Evolutionary conservation across 306 rosid genomes (phyloP), one percentile per base, ranked within the genome.

Genomic region (Rosa persica): DNA sequence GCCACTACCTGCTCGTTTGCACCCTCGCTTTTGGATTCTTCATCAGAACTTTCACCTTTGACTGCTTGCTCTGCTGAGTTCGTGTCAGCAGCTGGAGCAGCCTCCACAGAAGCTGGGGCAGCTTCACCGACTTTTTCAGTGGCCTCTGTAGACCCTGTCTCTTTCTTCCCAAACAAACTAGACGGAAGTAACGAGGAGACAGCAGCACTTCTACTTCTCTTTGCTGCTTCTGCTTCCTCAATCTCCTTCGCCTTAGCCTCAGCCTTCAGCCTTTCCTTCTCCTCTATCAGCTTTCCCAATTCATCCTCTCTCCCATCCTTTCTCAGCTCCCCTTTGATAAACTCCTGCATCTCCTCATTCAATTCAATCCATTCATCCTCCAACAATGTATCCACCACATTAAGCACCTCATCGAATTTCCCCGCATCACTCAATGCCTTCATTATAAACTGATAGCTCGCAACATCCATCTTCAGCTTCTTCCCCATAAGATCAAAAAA

Each of bases 151-250:
- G 36, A 30, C 67, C 82, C 85, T 1, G 80, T 46, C 57, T 77
- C 92, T 90, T 91, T 95, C 66, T 80, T 86, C 27, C 93, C 95
- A 71, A 89, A 93, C 88, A 91, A 76, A 87, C 88, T 92, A 23
- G 99, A 91, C 0, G 98, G 91, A 79, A 91, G 90, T 58, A 95
- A 76, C 70, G 97, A 91, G 70, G 96, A 81, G 9, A 65, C 90
- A 3, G 96, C 98, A 62, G 91, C 95, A 81, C 89, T 88, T 36
- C 93, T 90, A 76, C 93, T 87, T 85, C 89, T 89, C 81, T 91
- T 95, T 60, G 96, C 96, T 58, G 98, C 96, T 85, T 95, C 99
- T 0, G 98, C 98, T 1, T 92, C 99, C 85, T 93, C 99, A 13
- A 67, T 82, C 82, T 93, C 99, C 90, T 89, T 93, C 2, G 99